Percentiles rank a stretch among this genome's conserved stretches.
These are phyloP conservation scores for Diplodia sapinea DNA, from an alignment of 2,329 filamentous ascomycete species.

Conservation along the genomic window DNA sequence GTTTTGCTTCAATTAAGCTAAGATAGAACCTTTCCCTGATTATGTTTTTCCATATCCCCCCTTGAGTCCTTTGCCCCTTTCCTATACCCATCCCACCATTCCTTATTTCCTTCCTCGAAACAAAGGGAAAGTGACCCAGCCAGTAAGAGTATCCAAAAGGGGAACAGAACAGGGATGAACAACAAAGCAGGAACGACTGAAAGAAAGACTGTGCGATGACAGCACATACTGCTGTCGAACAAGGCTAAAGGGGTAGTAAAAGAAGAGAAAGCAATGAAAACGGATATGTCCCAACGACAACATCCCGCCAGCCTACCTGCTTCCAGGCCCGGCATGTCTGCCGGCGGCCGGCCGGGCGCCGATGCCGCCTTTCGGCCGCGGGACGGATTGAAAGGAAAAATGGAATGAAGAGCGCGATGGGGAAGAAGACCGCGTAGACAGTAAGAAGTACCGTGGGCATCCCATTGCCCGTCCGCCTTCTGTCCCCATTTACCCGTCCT, in stretches of 20 bases:
- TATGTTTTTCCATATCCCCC: background rate
- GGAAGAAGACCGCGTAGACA: background rate
- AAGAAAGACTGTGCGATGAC: background rate
- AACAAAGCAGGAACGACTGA: background rate
- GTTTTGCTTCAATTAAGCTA: too few species aligned
- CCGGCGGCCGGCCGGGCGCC: background rate
- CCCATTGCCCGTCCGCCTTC: background rate
- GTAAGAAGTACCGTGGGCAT: background rate
- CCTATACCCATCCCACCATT: background rate
- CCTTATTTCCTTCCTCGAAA: background rate
- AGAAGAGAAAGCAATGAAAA: background rate
- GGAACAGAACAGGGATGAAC: background rate
- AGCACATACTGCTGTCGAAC: background rate
- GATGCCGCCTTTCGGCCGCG: background rate
- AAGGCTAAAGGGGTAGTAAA: background rate
- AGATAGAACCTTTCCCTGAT: too few species aligned
- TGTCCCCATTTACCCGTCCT: background rate
- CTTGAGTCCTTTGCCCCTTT: background rate
- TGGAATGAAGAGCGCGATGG: background rate
- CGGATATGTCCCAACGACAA: background rate
- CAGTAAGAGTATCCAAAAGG: background rate
- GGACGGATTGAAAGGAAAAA: background rate
- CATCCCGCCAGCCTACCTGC: background rate
- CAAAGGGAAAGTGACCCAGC: background rate
- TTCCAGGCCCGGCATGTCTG: background rate